A percentile compares a stretch with the other conserved stretches of the same genome.
Evolutionary conservation across 2,329 filamentous ascomycete genomes (phyloP).

Genomic region (Diaporthe australafricana): DNA sequence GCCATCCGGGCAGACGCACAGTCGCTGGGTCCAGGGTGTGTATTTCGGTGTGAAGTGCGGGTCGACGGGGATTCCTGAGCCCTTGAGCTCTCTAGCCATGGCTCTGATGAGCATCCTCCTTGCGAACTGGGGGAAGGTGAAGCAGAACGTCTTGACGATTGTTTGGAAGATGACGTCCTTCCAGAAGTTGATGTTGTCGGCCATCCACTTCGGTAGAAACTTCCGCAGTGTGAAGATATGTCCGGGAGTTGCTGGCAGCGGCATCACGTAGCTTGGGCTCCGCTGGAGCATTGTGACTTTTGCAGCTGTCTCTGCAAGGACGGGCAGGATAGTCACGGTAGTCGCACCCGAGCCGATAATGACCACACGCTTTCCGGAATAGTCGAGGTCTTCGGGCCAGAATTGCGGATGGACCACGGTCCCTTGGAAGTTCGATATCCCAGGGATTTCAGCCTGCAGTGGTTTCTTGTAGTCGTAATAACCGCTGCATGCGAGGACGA

Average conservation of each 20-base stretch:
- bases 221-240: constrained; percentile 51
- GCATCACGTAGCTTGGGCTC: constrained; percentile 77
- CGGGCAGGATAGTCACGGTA: constrained; percentile 80
- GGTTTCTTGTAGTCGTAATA: constrained; percentile 81
- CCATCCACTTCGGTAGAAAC: constrained; percentile 60
- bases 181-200: constrained; percentile 60
- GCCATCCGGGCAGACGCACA: constrained; percentile 73
- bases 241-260: constrained; percentile 53
- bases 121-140: constrained; percentile 62
- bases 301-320: constrained; percentile 71
- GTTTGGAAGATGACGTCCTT: constrained; percentile 60
- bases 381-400: constrained; percentile 78
- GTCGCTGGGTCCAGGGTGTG: constrained; percentile 78
- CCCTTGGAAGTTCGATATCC: constrained; percentile 75
- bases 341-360: constrained; percentile 85
- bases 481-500: constrained; percentile 70
- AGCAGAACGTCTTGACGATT: constrained; percentile 62
- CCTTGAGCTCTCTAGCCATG: constrained; percentile 64
- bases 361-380: constrained; percentile 74
- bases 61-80: constrained; percentile 60
- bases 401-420: constrained; percentile 77
- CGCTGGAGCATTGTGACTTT: constrained; percentile 85
- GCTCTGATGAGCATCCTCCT: constrained; percentile 57
- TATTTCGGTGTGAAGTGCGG: constrained; percentile 75
- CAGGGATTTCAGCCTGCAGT: constrained; percentile 71